Base-by-base conservation (phyloP, 2,329 filamentous ascomycete species). In the Verticillium dahliae region DNA sequence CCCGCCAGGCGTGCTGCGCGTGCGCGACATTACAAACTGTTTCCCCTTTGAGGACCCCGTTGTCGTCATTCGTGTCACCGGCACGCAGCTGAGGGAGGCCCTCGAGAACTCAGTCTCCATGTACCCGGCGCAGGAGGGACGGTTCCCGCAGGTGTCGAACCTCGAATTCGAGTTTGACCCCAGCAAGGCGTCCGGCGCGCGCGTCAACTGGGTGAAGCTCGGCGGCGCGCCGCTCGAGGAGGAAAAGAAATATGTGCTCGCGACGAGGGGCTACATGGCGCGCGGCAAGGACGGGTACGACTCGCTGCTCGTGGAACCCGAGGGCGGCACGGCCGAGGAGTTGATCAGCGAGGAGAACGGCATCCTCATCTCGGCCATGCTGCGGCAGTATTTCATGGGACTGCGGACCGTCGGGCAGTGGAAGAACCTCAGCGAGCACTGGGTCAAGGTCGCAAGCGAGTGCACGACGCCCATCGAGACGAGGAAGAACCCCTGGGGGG, bases 1-100 rank as follows among this genome's bases (percentile, higher is more conserved):
- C 68, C 87, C 91, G 0, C 90, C 91, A 0, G 92, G 92, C 0
- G 80, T 92, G 0, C 77, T 97, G 7, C 81, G 88, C 31, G 77
- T 96, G 62, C 91, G 91, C 69, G 91, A 96, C 69, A 85, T 96
- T n/a, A 85, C 92, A 62, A 90, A 90, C 58, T 96, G 91, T 70
- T 97, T 97, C 67, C 93, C 93, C 0, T 97, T 97, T 68, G 92
- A 97, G 71, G 92, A 97, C 65, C 92, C 92, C 0, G 90, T 93
- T 1, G 89, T 97, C 0, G 85, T 96, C 4, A 79, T 97, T 63
- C 84, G 83, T 38, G 81, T 92, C 4, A 86, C 79, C 0, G 93
- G 93, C 0, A 80, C 85, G 67, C 89, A 88, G 1, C 85, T 97
- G 37, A 80, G 88, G 69, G 88, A 86, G n/a, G 92, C 92, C 0